Conservation (phyloP, 164 flowering plant genomes). For the Magnolia officinalis region DNA sequence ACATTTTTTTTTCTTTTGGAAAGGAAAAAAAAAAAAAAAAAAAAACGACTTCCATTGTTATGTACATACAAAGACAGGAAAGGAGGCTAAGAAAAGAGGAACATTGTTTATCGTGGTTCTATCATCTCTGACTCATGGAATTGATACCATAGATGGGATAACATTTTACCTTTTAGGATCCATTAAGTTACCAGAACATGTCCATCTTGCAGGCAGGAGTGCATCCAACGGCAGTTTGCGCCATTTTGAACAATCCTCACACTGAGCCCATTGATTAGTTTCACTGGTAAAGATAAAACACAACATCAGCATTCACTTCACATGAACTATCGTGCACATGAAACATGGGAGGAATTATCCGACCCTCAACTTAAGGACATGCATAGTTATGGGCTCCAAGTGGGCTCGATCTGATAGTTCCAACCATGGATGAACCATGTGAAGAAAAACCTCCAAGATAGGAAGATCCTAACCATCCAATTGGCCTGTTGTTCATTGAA, state of each 20-base stretch:
- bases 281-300: constrained; percentile 21
- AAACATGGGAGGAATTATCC: not conserved
- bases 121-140: too few species aligned
- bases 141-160: not conserved
- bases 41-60: too few species aligned
- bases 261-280: constrained; percentile 61
- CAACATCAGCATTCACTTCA: not conserved
- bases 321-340: too few species aligned
- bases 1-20: too few species aligned
- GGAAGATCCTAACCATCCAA: not conserved
- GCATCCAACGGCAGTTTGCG: constrained; percentile 65
- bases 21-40: too few species aligned
- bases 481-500: not conserved
- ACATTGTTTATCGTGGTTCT: too few species aligned
- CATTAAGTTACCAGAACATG: constrained; percentile 65
- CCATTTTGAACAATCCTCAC: constrained; percentile 80
- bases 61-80: too few species aligned
- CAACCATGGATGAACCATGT: not conserved
- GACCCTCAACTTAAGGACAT: not conserved
- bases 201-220: constrained; percentile 68
- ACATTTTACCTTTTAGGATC: constrained; percentile 61
- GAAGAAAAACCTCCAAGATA: not conserved
- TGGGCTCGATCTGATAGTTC: not conserved
- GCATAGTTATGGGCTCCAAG: not conserved
- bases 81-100: too few species aligned